Evolutionary conservation across 2,329 filamentous ascomycete species (phyloP).

Genomic region (Periconia digitata): DNA sequence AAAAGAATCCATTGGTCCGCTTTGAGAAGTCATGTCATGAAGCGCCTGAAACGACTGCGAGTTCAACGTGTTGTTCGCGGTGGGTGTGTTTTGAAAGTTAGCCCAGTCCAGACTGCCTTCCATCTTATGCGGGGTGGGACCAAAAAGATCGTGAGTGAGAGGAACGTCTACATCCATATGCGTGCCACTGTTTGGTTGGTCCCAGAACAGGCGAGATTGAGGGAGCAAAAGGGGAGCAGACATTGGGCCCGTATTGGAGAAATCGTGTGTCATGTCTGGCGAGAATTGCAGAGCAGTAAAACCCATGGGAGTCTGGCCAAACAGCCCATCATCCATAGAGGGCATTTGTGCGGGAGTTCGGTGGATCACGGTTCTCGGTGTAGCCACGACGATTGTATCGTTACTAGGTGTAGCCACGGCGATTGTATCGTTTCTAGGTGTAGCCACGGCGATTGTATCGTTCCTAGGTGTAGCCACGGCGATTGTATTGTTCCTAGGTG

Average conservation of each 20-base stretch:
- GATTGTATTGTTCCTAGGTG: too few species aligned
- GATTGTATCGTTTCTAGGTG: too few species aligned
- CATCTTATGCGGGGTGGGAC: conserved; percentile 37
- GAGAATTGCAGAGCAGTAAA: conserved; percentile 60
- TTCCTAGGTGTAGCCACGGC: too few species aligned
- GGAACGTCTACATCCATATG: conserved; percentile 41
- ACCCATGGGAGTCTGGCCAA: conserved; percentile 46
- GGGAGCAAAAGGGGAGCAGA: conserved; percentile 58
- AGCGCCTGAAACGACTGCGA: conserved; percentile 36
- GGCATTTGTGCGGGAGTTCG: conserved; percentile 40
- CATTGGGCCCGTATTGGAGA: conserved; percentile 54
- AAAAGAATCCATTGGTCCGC: conserved; percentile 26
- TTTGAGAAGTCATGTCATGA: conserved; percentile 27
- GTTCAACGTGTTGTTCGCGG: conserved; percentile 30
- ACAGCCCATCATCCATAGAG: conserved; percentile 25
- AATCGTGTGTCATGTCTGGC: conserved; percentile 56
- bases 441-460: too few species aligned
- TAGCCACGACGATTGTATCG: conserved; percentile 26
- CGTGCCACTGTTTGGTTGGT: conserved; percentile 29
- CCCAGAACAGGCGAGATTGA: conserved; percentile 48
- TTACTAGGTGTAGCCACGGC: too few species aligned
- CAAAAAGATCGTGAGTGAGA: conserved; percentile 35
- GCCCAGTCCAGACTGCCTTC: conserved; percentile 36
- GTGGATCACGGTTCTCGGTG: conserved; percentile 45
- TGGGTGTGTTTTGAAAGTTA: conserved; percentile 29